Evolutionary conservation across 306 rosid genomes (phyloP).

Genomic region (Sicyos edulis): DNA sequence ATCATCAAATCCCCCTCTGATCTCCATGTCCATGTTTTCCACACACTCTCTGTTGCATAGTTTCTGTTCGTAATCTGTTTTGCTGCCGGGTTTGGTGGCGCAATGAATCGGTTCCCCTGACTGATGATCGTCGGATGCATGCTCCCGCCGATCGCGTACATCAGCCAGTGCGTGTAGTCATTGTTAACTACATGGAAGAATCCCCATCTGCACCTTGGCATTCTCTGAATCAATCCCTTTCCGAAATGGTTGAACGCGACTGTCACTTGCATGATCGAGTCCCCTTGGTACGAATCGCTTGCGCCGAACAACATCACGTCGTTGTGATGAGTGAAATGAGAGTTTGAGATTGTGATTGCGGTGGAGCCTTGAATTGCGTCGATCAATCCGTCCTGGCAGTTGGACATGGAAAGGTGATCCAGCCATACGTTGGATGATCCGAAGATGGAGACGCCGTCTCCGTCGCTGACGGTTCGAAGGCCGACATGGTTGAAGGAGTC

Average conservation of each 20-base stretch:
- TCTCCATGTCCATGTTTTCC: conserved; percentile 58
- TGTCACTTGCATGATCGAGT: conserved; percentile 51
- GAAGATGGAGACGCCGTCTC: conserved; percentile 66
- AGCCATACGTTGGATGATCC: conserved; percentile 70
- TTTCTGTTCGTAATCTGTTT: conserved; percentile 42
- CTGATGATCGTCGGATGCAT: conserved; percentile 62
- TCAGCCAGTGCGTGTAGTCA: conserved; percentile 75
- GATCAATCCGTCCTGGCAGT: conserved; percentile 56
- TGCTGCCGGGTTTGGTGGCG: conserved; percentile 42
- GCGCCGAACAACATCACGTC: conserved; percentile 72
- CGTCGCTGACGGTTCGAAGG: conserved; percentile 45
- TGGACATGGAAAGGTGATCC: conserved; percentile 68
- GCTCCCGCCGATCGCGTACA: conserved; percentile 91
- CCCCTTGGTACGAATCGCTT: conserved; percentile 32
- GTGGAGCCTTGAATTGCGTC: conserved; percentile 70
- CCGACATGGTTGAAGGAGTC: conserved; percentile 50
- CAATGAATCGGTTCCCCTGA: conserved; percentile 73
- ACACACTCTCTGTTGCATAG: conserved; percentile 20
- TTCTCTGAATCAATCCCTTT: conserved; percentile 57
- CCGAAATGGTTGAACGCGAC: conserved; percentile 72
- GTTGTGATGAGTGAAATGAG: conserved; percentile 57
- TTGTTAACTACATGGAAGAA: conserved; percentile 73
- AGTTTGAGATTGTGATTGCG: conserved; percentile 67
- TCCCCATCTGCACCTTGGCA: conserved; percentile 64
- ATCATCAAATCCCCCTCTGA: conserved; percentile 44